Evolutionary conservation across 768 basidiomycete genomes (phyloP), one percentile per base, ranked within the genome.

Genomic region (Lactarius hatsudake): DNA sequence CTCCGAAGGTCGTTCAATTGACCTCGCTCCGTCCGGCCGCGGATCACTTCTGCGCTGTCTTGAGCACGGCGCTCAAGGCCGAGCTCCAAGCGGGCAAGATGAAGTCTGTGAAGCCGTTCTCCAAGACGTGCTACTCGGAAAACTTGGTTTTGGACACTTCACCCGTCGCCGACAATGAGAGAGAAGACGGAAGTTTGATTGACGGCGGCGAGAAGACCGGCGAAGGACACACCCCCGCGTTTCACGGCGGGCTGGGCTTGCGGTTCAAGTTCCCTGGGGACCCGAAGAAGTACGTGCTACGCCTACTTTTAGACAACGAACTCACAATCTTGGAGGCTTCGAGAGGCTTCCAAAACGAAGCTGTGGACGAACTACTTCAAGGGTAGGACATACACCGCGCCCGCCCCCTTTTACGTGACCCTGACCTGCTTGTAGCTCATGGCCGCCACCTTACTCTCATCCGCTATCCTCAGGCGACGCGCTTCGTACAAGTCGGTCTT

Each of bases 401-500:
- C 18, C 2, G 59, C 13, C 15, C 15, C 51, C 13, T 53, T 28
- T 70, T 48, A n/a, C 57, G 38, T 64, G 30, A 48, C 32, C 42
- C 38, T 61, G 20, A 66, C 42, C 9, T 6, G 51, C n/a, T 45
- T 45, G 63, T 73, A 97, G 93, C 84, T 4, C 95, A 98, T 73
- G 97, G 97, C 26, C 88, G 97, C 30, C 94, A 95, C 74, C 82
- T 98, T n/a, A 96, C 97, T 0, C 84, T 98, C 32, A 81, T 98
- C 23, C 91, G 96, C 38, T 99, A 98, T 76, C 96, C 97, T 0
- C 91, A 96, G 76, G 95, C 94, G 74, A 97, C 96, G 51, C 90
- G 97, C n/a, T 85, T 99, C 32, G 90, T 98, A 1, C 96, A 97
- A 78, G 96, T 98, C 62, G 97, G 97, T 57, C 82, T 99, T 4